phyloP scores from a whole-genome alignment of 1,139 yeast species.

The Pichia sp. region DNA sequence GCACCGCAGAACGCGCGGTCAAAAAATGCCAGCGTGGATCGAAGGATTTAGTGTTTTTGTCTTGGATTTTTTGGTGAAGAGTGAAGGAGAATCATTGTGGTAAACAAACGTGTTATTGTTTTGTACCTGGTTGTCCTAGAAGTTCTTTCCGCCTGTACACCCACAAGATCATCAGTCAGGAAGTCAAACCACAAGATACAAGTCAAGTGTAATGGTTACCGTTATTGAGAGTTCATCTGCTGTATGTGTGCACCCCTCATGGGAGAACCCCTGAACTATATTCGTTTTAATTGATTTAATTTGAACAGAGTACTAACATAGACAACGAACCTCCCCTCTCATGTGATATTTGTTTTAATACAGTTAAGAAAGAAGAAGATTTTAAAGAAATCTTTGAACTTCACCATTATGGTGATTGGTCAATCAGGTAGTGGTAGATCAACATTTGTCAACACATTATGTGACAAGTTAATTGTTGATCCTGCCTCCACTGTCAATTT shows the following conservation, averaged over 20 bases:
- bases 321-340: background rate
- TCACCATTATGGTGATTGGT: constrained; percentile 59
- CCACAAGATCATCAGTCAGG: no score
- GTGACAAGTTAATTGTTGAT: constrained; percentile 80
- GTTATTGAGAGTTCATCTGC: constrained; percentile 34
- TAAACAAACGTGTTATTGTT: no score
- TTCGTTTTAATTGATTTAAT: background rate
- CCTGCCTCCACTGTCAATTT: constrained; percentile 40
- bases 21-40: no score
- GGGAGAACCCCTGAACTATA: no score
- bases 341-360: background rate
- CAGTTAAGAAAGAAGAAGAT: constrained; percentile 55
- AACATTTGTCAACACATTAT: constrained; percentile 61
- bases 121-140: no score
- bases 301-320: background rate
- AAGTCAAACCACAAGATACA: no score
- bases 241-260: no score
- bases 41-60: no score
- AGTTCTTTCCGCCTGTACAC: no score
- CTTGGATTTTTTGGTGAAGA: no score
- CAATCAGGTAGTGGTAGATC: constrained; percentile 61
- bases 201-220: constrained; percentile 27
- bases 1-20: no score
- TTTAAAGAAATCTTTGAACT: constrained; percentile 55
- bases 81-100: no score